A percentile compares a stretch with the other conserved stretches of the same genome.
phyloP scores from a whole-genome alignment of 148 eudicot genomes.

The Fagopyrum esculentum region DNA sequence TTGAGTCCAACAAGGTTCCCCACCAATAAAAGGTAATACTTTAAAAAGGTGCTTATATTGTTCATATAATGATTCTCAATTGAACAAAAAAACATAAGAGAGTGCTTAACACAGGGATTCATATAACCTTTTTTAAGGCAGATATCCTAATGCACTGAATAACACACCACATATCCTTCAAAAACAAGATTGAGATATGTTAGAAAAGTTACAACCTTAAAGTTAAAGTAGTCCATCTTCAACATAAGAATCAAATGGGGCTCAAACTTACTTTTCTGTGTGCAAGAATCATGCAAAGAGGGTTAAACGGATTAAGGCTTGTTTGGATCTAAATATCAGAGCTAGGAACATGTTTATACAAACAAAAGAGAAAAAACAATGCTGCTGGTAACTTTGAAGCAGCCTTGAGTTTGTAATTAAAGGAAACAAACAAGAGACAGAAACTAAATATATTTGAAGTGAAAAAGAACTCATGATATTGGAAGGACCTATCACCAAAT shows the following conservation, averaged over 20 bases:
- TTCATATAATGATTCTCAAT: slow-evolving; percentile 1
- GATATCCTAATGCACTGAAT: not conserved
- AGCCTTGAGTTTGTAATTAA: slow-evolving; percentile 7
- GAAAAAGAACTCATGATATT: not conserved
- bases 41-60: not conserved
- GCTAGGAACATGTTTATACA: not conserved
- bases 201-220: not conserved
- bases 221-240: too few species aligned
- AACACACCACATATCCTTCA: not conserved
- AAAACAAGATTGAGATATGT: not conserved
- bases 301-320: too few species aligned
- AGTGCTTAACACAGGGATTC: not conserved
- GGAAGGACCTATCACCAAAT: not conserved
- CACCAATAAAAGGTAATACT: slow-evolving; percentile 1
- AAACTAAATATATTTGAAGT: not conserved
- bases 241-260: too few species aligned
- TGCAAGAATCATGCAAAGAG: too few species aligned
- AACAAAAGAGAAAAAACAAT: not conserved
- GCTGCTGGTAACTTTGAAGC: not conserved
- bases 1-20: not conserved
- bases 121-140: not conserved
- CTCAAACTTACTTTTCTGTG: too few species aligned
- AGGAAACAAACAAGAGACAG: not conserved
- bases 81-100: not conserved
- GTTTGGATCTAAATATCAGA: not conserved